These are phyloP conservation scores for Dactylellina drechsleri DNA, from an alignment of 2,329 filamentous ascomycete genomes.

Conservation along the genomic window DNA sequence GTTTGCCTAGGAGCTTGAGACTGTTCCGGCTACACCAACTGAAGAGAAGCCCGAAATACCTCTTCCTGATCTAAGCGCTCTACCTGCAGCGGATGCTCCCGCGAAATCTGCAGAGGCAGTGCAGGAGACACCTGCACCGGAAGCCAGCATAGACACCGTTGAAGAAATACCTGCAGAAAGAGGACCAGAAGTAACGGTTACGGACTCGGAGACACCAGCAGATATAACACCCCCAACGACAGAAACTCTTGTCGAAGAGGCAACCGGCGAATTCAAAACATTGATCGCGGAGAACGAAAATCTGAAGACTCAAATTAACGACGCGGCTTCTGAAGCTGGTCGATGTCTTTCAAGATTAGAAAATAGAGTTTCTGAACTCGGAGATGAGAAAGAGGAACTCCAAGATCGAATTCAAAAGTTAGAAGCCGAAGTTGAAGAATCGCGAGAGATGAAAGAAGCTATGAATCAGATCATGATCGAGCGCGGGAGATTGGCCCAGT, in stretches of 20 bases:
- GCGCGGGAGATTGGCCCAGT: conserved; percentile 33
- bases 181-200: conserved; percentile 23
- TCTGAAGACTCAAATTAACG: conserved; percentile 41
- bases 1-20: conserved; percentile 21
- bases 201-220: conserved; percentile 7
- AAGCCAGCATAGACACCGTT: conserved; percentile 17
- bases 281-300: conserved; percentile 43
- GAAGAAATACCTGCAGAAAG: conserved; percentile 10
- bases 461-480: conserved; percentile 47
- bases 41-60: conserved; percentile 40
- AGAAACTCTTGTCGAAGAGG: conserved; percentile 34
- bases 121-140: conserved; percentile 8
- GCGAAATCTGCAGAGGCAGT: background rate
- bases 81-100: conserved; percentile 26
- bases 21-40: conserved; percentile 30
- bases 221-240: conserved; percentile 22
- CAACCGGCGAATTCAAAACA: conserved; percentile 45
- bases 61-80: conserved; percentile 7
- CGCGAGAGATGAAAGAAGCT: conserved; percentile 35
- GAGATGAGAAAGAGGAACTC: conserved; percentile 44
- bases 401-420: conserved; percentile 23
- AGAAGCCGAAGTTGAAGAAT: conserved; percentile 37
- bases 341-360: conserved; percentile 46
- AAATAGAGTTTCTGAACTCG: conserved; percentile 45
- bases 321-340: conserved; percentile 41